phyloP scores from a whole-genome alignment of 1,139 yeast genomes.

The Geotrichum australiense region DNA sequence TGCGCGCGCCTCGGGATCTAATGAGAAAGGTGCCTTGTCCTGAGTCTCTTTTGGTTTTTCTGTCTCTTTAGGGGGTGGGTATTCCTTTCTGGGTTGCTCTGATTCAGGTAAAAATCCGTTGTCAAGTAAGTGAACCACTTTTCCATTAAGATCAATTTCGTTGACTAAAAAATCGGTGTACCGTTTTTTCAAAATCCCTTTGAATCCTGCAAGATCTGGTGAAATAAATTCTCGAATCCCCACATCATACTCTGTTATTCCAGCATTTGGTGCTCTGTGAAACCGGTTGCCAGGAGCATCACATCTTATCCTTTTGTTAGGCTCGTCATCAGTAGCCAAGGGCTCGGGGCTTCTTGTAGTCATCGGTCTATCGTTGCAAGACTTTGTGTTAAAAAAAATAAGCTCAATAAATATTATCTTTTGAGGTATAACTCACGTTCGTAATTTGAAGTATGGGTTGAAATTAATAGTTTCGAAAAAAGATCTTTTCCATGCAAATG shows the following conservation, averaged over 20 bases:
- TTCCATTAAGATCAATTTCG: slow-evolving; percentile 64
- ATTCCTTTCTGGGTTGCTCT: slow-evolving; percentile 3
- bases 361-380: too few relatives aligned
- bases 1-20: slow-evolving; percentile 26
- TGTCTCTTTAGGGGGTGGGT: slow-evolving; percentile 6
- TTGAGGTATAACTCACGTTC: too few relatives aligned
- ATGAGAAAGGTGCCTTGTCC: slow-evolving; percentile 16
- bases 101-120: slow-evolving; percentile 54
- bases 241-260: slow-evolving; percentile 61
- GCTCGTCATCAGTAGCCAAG: not conserved
- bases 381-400: too few relatives aligned
- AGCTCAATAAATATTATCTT: too few relatives aligned
- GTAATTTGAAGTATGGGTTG: too few relatives aligned
- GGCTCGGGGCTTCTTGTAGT: not conserved
- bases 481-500: too few relatives aligned
- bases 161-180: slow-evolving; percentile 94
- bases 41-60: slow-evolving; percentile 12
- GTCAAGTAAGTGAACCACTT: slow-evolving; percentile 68
- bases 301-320: not conserved
- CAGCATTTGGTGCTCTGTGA: slow-evolving; percentile 22
- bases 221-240: slow-evolving; percentile 74
- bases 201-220: slow-evolving; percentile 52
- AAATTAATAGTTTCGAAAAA: too few relatives aligned
- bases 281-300: slow-evolving; percentile 2
- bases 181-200: slow-evolving; percentile 75